These are phyloP conservation scores for Ascochyta pisi DNA, from an alignment of 2,329 filamentous ascomycete species.

Conservation along the genomic window DNA sequence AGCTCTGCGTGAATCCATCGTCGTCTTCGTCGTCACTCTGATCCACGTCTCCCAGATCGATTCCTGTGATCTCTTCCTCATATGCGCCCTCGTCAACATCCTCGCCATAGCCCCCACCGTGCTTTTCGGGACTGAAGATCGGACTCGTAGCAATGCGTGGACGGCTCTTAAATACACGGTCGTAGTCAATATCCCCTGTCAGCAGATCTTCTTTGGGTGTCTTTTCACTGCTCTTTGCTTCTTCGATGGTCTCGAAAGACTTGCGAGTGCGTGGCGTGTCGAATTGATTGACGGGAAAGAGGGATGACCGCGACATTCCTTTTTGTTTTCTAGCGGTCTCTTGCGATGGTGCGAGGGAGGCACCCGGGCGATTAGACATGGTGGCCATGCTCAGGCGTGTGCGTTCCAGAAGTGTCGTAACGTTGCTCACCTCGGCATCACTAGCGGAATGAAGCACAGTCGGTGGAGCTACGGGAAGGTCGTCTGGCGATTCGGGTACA, in stretches of 20 bases:
- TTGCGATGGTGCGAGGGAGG: constrained; percentile 18
- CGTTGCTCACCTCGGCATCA: constrained; percentile 31
- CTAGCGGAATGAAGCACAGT: constrained; percentile 23
- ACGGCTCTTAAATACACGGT: constrained; percentile 82
- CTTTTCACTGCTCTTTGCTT: constrained; percentile 35
- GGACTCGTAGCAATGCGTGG: constrained; percentile 83
- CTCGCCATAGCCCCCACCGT: constrained; percentile 10
- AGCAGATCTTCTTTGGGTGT: constrained; percentile 74
- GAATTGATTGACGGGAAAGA: constrained; percentile 64
- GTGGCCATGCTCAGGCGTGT: constrained; percentile 82
- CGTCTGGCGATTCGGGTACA: constrained; percentile 33
- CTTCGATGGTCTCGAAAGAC: constrained; percentile 31
- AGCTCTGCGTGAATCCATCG: constrained; percentile 29
- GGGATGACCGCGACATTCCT: constrained; percentile 27
- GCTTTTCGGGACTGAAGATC: constrained; percentile 45
- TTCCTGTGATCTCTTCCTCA: constrained; percentile 40
- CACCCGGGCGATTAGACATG: constrained; percentile 50
- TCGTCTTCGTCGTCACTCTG: constrained; percentile 35
- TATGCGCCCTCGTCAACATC: constrained; percentile 18
- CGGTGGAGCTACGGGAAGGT: constrained; percentile 9
- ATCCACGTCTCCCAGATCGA: constrained; percentile 44
- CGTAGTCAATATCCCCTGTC: constrained; percentile 74
- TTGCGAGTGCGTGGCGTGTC: constrained; percentile 57
- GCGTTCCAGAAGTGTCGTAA: constrained; percentile 68
- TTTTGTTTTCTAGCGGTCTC: constrained; percentile 26